Percentiles rank a stretch among this genome's conserved stretches.
Conservation (phyloP, 1,284 basidiomycete species). For the Takashimella tepidaria region DNA sequence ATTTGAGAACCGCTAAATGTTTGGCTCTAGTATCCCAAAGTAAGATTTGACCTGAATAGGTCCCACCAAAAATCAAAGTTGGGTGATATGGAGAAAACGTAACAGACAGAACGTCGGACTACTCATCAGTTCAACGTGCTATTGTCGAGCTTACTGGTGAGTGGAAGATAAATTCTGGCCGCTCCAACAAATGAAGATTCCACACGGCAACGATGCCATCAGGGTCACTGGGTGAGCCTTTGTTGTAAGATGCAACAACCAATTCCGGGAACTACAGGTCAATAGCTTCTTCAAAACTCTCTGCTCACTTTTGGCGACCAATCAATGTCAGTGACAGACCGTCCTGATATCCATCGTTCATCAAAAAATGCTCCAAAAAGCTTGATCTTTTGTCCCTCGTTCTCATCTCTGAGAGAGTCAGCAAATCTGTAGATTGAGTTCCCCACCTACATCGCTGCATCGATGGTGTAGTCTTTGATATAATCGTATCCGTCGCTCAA, state of each 20-base stretch:
- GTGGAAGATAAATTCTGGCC: slow-evolving; percentile 97
- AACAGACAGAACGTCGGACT: slow-evolving; percentile 96
- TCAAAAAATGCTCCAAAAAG: slow-evolving; percentile 82
- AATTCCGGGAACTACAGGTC: slow-evolving; percentile 86
- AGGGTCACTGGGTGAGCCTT: slow-evolving; percentile 88
- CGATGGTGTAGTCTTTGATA: slow-evolving; percentile 86
- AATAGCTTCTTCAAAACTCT: neutral
- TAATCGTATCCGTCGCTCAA: slow-evolving; percentile 95
- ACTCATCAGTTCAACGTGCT: slow-evolving; percentile 13
- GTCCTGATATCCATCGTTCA: slow-evolving; percentile 78
- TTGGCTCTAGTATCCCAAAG: slow-evolving; percentile 99
- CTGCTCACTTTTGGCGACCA: slow-evolving; percentile 86
- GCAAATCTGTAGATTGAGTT: neutral
- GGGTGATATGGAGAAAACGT: slow-evolving; percentile 97
- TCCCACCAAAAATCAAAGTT: slow-evolving; percentile 93
- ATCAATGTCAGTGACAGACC: slow-evolving; percentile 91
- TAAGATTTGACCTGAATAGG: slow-evolving; percentile 95
- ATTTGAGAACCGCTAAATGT: slow-evolving; percentile 91
- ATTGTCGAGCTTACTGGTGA: slow-evolving; percentile 63
- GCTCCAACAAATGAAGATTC: slow-evolving; percentile 90
- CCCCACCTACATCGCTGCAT: slow-evolving; percentile 61
- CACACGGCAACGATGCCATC: slow-evolving; percentile 96
- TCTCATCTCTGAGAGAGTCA: slow-evolving; percentile 62
- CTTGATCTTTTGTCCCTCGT: slow-evolving; percentile 80
- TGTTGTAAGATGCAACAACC: slow-evolving; percentile 91